Percentiles rank a stretch among this genome's conserved stretches.
These are phyloP conservation scores for Puccinia novopanici DNA, from an alignment of 1,284 basidiomycete genomes.

Conservation along the genomic window DNA sequence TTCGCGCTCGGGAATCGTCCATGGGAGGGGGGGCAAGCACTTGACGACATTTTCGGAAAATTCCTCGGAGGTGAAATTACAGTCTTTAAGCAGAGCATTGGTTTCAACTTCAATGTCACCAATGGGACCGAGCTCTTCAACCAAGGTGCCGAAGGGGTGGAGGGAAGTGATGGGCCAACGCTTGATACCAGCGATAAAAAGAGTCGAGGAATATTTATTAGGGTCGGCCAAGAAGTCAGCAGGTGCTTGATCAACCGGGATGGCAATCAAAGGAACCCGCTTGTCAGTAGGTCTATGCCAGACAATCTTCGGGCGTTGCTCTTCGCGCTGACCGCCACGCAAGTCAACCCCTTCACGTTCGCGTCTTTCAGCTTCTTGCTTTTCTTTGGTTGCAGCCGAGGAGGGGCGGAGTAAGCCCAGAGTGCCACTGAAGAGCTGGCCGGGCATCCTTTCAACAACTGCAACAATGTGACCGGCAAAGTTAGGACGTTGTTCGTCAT, in stretches of 20 bases:
- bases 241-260: slow-evolving; percentile 94
- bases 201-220: slow-evolving; percentile 81
- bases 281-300: slow-evolving; percentile 99
- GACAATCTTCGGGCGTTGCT: slow-evolving; percentile 91
- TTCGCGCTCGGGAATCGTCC: slow-evolving; percentile 91
- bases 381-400: slow-evolving; percentile 97
- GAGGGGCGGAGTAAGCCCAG: slow-evolving; percentile 92
- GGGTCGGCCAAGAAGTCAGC: slow-evolving; percentile 93
- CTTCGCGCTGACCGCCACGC: slow-evolving; percentile 74
- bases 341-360: slow-evolving; percentile 86
- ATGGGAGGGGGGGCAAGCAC: slow-evolving; percentile 89
- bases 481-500: slow-evolving; percentile 92
- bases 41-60: slow-evolving; percentile 75
- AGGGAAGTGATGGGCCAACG: slow-evolving; percentile 84
- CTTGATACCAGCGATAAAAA: slow-evolving; percentile 98
- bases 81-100: slow-evolving; percentile 93
- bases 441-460: slow-evolving; percentile 97
- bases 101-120: slow-evolving; percentile 97
- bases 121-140: slow-evolving; percentile 97
- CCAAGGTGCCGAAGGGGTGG: slow-evolving; percentile 97
- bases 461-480: slow-evolving; percentile 91
- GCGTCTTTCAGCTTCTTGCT: slow-evolving; percentile 94
- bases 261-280: slow-evolving; percentile 96
- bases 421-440: slow-evolving; percentile 96
- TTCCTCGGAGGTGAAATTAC: slow-evolving; percentile 66